Conservation (phyloP, 768 basidiomycete species). For the Termitomyces sp. region DNA sequence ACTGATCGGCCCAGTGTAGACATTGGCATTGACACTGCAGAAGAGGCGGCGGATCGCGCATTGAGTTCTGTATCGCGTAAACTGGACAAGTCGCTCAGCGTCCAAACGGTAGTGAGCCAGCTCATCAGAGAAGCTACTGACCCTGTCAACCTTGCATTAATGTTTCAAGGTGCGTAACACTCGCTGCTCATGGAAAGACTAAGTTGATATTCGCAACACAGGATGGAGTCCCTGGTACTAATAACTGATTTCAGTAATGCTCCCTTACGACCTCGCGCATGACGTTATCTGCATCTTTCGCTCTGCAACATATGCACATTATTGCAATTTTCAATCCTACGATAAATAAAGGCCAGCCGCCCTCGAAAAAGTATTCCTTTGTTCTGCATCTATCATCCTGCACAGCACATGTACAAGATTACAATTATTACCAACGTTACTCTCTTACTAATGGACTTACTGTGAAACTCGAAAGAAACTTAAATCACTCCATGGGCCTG, state of each 20-base stretch:
- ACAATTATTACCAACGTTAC: too few relatives aligned
- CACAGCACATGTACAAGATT: too few relatives aligned
- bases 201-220: neutral
- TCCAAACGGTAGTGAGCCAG: constrained; percentile 91
- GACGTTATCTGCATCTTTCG: neutral
- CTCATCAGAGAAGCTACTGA: constrained; percentile 88
- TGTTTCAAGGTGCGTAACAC: constrained; percentile 57
- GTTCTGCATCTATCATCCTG: too few relatives aligned
- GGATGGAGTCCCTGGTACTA: constrained; percentile 11
- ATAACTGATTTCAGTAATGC: neutral
- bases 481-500: too few relatives aligned
- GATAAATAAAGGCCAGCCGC: too few relatives aligned
- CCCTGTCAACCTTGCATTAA: constrained; percentile 64
- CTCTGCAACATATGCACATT: too few relatives aligned
- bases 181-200: neutral
- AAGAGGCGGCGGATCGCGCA: constrained; percentile 89
- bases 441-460: too few relatives aligned
- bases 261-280: neutral
- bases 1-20: constrained; percentile 34
- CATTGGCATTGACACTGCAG: constrained; percentile 60
- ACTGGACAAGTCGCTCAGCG: constrained; percentile 78
- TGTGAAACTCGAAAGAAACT: too few relatives aligned
- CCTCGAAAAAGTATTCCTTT: too few relatives aligned
- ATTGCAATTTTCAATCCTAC: too few relatives aligned
- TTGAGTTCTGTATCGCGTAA: constrained; percentile 76